Percentiles rank a stretch among this genome's conserved stretches.
These are phyloP conservation scores for Solanum tarapatanum DNA, from an alignment of 257 asterid genomes.

Conservation along the genomic window DNA sequence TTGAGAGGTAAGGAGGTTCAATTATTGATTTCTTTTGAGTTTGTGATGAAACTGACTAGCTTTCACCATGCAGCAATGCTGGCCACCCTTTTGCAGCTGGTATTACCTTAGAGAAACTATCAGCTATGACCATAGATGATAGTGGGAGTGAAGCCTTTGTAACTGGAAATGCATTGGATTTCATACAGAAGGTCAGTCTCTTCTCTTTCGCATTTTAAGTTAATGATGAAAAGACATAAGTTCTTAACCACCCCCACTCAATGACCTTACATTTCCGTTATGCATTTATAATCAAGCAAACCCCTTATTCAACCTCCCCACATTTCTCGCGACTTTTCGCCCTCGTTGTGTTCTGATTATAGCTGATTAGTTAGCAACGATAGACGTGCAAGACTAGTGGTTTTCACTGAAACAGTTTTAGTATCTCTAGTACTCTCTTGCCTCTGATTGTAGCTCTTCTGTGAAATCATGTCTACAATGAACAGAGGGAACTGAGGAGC, in stretches of 20 bases:
- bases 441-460: neutral
- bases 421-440: neutral
- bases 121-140: slow-evolving; percentile 88
- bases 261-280: neutral
- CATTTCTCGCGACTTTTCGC: neutral
- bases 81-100: slow-evolving; percentile 98
- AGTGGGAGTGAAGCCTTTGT: slow-evolving; percentile 74
- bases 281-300: neutral
- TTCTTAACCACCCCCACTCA: neutral
- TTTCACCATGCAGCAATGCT: slow-evolving; percentile 52
- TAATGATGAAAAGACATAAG: neutral
- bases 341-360: neutral
- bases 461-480: neutral
- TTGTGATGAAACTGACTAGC: neutral
- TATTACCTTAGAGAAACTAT: slow-evolving; percentile 74
- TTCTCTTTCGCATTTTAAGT: neutral
- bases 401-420: neutral
- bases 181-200: slow-evolving; percentile 67
- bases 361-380: neutral
- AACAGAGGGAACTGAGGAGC: neutral
- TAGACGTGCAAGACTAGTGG: neutral
- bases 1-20: slow-evolving; percentile 60
- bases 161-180: slow-evolving; percentile 84
- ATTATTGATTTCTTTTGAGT: neutral
- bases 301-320: neutral